Percentiles rank a stretch among this genome's conserved stretches.
Evolutionary conservation across 129 eudicot species (phyloP).

Genomic region (Lactuca saligna): DNA sequence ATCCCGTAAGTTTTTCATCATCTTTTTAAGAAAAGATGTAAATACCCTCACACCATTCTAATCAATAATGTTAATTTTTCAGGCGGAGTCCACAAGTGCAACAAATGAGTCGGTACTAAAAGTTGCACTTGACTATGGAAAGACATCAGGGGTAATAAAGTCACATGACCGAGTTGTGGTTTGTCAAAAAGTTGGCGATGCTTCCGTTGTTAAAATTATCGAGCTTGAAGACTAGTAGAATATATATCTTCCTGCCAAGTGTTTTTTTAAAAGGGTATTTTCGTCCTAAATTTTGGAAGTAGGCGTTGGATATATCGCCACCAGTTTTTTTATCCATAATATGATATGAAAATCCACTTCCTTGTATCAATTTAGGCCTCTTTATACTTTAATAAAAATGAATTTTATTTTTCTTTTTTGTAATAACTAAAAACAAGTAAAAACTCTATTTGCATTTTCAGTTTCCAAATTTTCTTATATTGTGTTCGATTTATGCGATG

Average conservation of each 20-base stretch:
- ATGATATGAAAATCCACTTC: background rate
- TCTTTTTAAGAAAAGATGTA: background rate
- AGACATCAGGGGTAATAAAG: constrained; percentile 67
- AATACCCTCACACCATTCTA: background rate
- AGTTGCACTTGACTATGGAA: constrained; percentile 85
- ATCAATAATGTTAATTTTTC: constrained; percentile 7
- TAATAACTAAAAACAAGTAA: background rate
- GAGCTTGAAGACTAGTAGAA: constrained; percentile 65
- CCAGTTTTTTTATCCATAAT: constrained; percentile 17
- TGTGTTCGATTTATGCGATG: no score
- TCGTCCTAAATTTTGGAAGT: constrained; percentile 12
- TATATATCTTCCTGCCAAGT: constrained; percentile 3
- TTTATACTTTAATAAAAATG: constrained; percentile 20
- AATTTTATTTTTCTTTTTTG: background rate
- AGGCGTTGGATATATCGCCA: constrained; percentile 45
- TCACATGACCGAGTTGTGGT: constrained; percentile 83
- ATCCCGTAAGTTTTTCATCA: constrained; percentile 61
- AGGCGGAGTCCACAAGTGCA: constrained; percentile 79
- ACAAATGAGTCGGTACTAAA: constrained; percentile 71
- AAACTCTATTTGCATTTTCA: no score
- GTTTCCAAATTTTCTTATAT: no score
- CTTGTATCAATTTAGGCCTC: constrained; percentile 21
- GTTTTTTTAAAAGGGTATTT: background rate
- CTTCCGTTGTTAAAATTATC: constrained; percentile 81
- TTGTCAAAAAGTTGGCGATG: constrained; percentile 89